These are phyloP conservation scores for Baorangia bicolor DNA, from an alignment of 768 basidiomycete species.

Conservation along the genomic window DNA sequence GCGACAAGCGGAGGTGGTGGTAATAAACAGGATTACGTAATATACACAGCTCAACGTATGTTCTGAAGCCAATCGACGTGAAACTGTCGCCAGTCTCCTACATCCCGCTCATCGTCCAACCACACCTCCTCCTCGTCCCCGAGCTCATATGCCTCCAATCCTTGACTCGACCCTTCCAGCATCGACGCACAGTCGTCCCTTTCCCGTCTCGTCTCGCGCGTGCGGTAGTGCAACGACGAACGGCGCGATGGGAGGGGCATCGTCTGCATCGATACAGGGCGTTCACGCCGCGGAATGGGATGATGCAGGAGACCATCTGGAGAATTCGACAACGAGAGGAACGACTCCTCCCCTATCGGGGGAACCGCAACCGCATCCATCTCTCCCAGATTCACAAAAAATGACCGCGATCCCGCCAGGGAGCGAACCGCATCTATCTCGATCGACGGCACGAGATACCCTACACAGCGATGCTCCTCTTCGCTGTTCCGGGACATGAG, in stretches of 20 bases:
- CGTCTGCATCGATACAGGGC: conserved; percentile 34
- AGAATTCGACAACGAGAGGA: conserved; percentile 41
- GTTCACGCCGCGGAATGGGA: conserved; percentile 24
- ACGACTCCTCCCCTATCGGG: conserved; percentile 41
- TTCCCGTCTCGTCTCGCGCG: conserved; percentile 25
- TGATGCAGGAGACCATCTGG: conserved; percentile 23
- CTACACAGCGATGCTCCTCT: neutral
- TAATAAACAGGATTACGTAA: conserved; percentile 20
- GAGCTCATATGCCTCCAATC: conserved; percentile 23
- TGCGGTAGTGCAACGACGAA: conserved; percentile 27
- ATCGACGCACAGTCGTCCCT: conserved; percentile 39
- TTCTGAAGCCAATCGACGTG: conserved; percentile 42
- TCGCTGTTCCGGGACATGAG: conserved; percentile 6
- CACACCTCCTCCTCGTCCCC: conserved; percentile 34
- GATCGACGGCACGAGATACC: conserved; percentile 1
- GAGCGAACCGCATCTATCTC: conserved; percentile 42
- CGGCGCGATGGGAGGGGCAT: conserved; percentile 32
- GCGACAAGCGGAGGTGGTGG: neutral
- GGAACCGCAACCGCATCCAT: conserved; percentile 26
- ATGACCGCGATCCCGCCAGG: conserved; percentile 42
- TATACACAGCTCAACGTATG: conserved; percentile 2
- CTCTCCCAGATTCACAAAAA: conserved; percentile 41
- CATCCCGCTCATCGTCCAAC: conserved; percentile 2
- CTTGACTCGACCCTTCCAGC: conserved; percentile 39
- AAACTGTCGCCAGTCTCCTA: conserved; percentile 55